phyloP scores from a whole-genome alignment of 2,329 filamentous ascomycete species.

The Rhinocladiella mackenziei region DNA sequence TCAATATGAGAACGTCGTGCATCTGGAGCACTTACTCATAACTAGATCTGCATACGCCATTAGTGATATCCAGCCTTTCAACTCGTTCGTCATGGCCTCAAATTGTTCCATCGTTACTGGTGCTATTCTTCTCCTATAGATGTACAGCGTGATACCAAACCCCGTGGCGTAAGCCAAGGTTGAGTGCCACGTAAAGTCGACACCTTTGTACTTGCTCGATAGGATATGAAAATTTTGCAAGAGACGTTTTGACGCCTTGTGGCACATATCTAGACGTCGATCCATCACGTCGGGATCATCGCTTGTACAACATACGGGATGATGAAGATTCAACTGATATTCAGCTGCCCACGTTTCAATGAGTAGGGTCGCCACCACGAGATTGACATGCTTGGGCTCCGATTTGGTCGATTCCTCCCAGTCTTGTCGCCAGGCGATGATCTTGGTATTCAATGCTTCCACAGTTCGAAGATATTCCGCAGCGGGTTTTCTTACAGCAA shows the following conservation, averaged over 20 bases:
- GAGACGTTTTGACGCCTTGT: constrained; percentile 32
- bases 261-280: constrained; percentile 33
- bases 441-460: constrained; percentile 60
- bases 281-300: constrained; percentile 31
- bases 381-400: constrained; percentile 43
- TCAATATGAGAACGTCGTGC: constrained; percentile 6
- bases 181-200: constrained; percentile 31
- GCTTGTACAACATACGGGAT: constrained; percentile 48
- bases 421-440: constrained; percentile 59
- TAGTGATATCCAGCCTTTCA: constrained; percentile 28
- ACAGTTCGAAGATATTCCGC: constrained; percentile 62
- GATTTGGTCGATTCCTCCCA: constrained; percentile 54
- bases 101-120: constrained; percentile 26
- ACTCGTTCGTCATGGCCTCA: constrained; percentile 28
- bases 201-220: constrained; percentile 28
- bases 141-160: constrained; percentile 28
- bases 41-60: constrained; percentile 30
- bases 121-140: constrained; percentile 20
- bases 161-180: constrained; percentile 27
- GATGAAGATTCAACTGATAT: constrained; percentile 50
- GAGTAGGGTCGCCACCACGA: constrained; percentile 46
- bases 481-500: constrained; percentile 62
- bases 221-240: constrained; percentile 31
- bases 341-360: constrained; percentile 49
- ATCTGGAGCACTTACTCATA: constrained; percentile 19